These are phyloP conservation scores for Fusarium globosum DNA, from an alignment of 2,329 filamentous ascomycete genomes.

Conservation along the genomic window DNA sequence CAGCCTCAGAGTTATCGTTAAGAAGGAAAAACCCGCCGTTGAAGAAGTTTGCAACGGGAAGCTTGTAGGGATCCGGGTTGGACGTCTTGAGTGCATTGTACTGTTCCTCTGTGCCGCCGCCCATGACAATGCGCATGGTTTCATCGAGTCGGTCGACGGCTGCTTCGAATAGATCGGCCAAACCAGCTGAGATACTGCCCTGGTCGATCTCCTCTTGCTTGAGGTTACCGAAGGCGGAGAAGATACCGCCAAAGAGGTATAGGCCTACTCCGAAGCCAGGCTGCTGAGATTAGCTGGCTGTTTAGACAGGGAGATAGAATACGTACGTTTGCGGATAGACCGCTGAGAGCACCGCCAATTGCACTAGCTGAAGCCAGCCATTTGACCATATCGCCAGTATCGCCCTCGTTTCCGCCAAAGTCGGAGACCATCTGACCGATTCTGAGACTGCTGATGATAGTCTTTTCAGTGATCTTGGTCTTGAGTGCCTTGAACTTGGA, in stretches of 20 bases:
- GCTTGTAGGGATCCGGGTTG: constrained; percentile 15
- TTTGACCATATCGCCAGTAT: constrained; percentile 1
- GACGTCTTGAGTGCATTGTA: constrained; percentile 4
- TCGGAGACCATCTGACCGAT: constrained; percentile 12
- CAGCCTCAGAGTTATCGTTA: constrained; percentile 6
- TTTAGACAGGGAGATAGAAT: fast-evolving
- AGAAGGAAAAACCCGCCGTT: constrained; percentile 26
- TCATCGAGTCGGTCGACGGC: background rate
- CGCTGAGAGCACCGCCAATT: constrained; percentile 2
- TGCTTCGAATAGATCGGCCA: background rate
- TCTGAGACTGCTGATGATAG: background rate
- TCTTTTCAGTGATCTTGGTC: background rate
- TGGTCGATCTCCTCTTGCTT: constrained; percentile 14
- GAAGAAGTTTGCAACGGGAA: constrained; percentile 26
- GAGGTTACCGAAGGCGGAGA: background rate
- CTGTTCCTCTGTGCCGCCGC: background rate
- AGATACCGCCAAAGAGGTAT: background rate
- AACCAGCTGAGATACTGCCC: background rate
- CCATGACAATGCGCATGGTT: background rate
- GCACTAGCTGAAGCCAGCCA: constrained; percentile 10
- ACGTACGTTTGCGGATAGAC: background rate
- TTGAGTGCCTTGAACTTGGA: constrained; percentile 5
- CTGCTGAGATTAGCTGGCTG: background rate
- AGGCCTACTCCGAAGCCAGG: background rate
- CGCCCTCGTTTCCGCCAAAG: background rate